Conservation (phyloP, 73 alveolate species). For the Paramecium tetraurelia region DNA sequence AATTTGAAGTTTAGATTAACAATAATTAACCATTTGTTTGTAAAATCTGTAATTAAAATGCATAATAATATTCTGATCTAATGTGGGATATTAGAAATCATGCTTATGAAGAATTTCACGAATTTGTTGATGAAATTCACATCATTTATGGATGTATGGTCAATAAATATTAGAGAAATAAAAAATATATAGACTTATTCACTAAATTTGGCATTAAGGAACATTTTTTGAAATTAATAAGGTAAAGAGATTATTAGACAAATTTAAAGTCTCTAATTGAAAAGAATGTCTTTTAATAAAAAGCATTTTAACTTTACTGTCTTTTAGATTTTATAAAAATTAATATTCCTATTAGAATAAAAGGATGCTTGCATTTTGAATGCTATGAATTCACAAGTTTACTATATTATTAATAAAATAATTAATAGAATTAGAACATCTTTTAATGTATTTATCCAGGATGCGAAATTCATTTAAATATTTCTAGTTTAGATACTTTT, state of each 20-base stretch:
- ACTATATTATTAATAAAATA: background rate
- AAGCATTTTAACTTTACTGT: background rate
- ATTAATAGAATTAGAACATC: background rate
- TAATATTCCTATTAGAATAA: background rate
- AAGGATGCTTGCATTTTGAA: background rate
- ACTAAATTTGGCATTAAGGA: background rate
- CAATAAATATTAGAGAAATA: background rate
- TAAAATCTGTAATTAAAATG: background rate
- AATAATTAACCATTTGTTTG: background rate
- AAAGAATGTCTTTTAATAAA: no score
- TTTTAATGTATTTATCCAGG: background rate
- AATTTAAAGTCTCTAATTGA: background rate
- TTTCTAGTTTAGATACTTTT: background rate
- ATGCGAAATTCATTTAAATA: background rate
- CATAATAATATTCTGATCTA: background rate
- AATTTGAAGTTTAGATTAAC: no score
- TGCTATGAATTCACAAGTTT: background rate
- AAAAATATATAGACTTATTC: background rate
- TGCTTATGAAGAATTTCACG: background rate
- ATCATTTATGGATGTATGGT: background rate
- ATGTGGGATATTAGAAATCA: background rate
- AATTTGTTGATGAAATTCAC: background rate
- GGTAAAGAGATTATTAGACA: no score
- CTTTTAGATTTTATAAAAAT: background rate
- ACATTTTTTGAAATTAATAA: no score